Evolutionary conservation across 139 green algal species (phyloP), one percentile per base, ranked within the genome.

Genomic region (Yamagishiella unicocca): DNA sequence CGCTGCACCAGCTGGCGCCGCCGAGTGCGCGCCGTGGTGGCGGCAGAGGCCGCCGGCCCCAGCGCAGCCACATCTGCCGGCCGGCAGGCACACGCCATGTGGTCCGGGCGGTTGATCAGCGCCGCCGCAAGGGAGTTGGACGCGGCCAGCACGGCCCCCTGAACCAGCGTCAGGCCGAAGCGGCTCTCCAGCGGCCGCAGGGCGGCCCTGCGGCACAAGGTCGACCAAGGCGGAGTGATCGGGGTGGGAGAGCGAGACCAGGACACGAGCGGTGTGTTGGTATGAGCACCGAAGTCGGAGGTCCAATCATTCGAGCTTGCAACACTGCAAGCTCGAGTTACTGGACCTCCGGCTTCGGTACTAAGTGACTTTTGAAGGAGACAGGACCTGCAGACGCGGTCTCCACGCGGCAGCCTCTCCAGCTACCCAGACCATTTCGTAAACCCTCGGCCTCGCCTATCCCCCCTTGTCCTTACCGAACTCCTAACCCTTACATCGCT

Each of bases 111-210:
- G 22, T 87, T 78, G 12, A 92, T 31, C 42, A 80, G 73, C 46
- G 86, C 85, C 7, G 83, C 81, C 1, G 86, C 86, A 37, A 89
- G 66, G 22, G 75, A 55, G 10, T 76, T 50, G 46, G 64, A 87
- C 24, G 40, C 35, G 14, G 89, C 58, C 76, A 92, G 82, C 35
- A 92, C 89, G 0, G 81, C 82, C 4, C 85, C 89, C 58, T 92
- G 89, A 35, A 83, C 58, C 46, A 87, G 38, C 21, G 24, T 17
- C n/a, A 92, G 75, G 2, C 10, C 1, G 37, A 91, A 91, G n/a
- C 74, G 84, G 9, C 5, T 29, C 37, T 83, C 81, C 8, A 92
- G 85, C 10, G 76, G 70, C 17, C 67, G 80, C 46, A 92, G 86
- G 29, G 82, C 46, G 5, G 67, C 25, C 45, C 82, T 87, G 66